A percentile compares a stretch with the other conserved stretches of the same genome.
These are phyloP conservation scores for Trichophyton rubrum DNA, from an alignment of 2,329 filamentous ascomycete species.

Conservation along the genomic window DNA sequence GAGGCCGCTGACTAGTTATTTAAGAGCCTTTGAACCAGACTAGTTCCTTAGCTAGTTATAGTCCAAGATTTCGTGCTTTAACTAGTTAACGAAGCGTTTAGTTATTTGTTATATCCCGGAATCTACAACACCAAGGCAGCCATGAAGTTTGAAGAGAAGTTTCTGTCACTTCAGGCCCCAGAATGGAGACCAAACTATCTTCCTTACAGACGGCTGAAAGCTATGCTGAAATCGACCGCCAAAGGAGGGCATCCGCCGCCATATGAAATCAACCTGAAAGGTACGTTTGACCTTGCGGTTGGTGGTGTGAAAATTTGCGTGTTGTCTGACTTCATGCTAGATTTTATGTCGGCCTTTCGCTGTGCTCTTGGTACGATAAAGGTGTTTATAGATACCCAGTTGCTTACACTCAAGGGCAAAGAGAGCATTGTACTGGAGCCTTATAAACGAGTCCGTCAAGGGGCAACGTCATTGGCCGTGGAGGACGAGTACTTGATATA, in stretches of 20 bases:
- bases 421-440: background rate
- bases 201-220: conserved; percentile 20
- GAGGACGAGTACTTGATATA: background rate
- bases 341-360: background rate
- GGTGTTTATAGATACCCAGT: background rate
- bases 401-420: background rate
- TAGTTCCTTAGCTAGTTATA: no score
- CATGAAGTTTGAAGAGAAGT: conserved; percentile 23
- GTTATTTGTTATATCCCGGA: background rate
- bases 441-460: background rate
- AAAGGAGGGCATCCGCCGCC: background rate
- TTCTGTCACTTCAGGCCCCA: conserved; percentile 17
- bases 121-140: background rate
- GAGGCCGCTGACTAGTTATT: background rate
- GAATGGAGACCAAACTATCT: conserved; percentile 21
- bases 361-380: background rate
- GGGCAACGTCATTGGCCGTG: background rate
- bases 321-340: background rate
- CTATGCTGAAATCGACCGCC: background rate
- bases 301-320: background rate
- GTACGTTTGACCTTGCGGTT: conserved; percentile 5
- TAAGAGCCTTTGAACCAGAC: background rate
- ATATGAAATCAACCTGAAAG: background rate
- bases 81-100: no score
- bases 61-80: no score